Conservation (phyloP, 352 stramenopile genomes). For the Phytophthora citricola region DNA sequence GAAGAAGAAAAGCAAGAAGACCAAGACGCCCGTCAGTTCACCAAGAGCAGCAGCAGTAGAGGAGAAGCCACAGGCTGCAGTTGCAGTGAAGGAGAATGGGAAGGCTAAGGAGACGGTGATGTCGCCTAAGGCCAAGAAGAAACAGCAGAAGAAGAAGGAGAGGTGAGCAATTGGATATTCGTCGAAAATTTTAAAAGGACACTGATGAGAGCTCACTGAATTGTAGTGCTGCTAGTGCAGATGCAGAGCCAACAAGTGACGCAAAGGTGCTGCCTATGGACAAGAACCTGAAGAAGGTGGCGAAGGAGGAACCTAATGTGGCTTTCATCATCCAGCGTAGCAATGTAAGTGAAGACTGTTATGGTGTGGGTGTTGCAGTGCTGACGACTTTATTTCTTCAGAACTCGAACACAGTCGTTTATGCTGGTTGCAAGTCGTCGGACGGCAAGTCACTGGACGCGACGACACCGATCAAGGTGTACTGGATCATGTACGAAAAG, state of each 20-base stretch:
- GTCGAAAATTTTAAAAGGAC: background rate
- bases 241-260: constrained; percentile 7
- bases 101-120: constrained; percentile 11
- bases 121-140: constrained; percentile 44
- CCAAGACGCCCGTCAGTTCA: constrained; percentile 20
- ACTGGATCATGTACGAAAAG: constrained; percentile 91
- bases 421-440: constrained; percentile 55
- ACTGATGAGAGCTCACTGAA: background rate
- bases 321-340: constrained; percentile 90
- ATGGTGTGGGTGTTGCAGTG: background rate
- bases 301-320: constrained; percentile 76
- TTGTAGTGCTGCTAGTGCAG: constrained; percentile 17
- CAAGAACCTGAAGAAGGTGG: constrained; percentile 67
- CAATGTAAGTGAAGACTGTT: constrained; percentile 51
- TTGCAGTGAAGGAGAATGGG: constrained; percentile 1
- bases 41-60: constrained; percentile 18
- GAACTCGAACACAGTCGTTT: constrained; percentile 90
- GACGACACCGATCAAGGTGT: constrained; percentile 74
- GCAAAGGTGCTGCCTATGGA: constrained; percentile 65
- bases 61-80: constrained; percentile 19
- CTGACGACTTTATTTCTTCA: constrained; percentile 23
- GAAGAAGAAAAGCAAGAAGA: constrained; percentile 52
- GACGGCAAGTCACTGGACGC: constrained; percentile 59
- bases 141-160: constrained; percentile 45
- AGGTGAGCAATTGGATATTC: constrained; percentile 10